phyloP scores from a whole-genome alignment of 495 filamentous ascomycete genomes.

The Haplographium delicatum region DNA sequence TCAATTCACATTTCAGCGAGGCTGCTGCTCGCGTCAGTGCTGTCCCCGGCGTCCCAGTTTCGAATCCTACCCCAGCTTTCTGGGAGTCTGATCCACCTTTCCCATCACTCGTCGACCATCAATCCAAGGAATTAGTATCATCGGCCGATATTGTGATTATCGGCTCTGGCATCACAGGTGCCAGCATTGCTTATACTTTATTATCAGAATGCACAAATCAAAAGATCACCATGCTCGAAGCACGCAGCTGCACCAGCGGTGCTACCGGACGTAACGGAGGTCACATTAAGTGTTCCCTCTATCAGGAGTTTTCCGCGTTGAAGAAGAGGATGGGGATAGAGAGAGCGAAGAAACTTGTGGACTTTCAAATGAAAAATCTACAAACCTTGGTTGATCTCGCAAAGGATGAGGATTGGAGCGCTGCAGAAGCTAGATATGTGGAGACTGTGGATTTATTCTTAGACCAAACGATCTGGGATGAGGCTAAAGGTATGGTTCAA shows the following conservation, averaged over 20 bases:
- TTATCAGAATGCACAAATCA: not conserved
- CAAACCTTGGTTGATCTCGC: not conserved
- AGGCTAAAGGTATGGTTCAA: not conserved
- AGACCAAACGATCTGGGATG: not conserved
- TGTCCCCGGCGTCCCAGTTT: constrained; percentile 35
- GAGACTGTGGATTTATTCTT: constrained; percentile 6
- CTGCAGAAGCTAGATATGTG: constrained; percentile 4
- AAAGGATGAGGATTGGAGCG: not conserved
- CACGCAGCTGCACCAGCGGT: constrained; percentile 45
- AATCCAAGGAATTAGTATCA: constrained; percentile 40
- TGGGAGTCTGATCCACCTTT: constrained; percentile 58
- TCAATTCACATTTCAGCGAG: not conserved
- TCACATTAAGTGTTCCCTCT: constrained; percentile 7
- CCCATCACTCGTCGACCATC: constrained; percentile 44
- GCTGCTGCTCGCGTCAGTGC: not conserved
- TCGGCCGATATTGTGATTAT: constrained; percentile 57
- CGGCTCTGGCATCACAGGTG: constrained; percentile 66
- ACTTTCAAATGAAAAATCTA: not conserved
- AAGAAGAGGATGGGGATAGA: constrained; percentile 5
- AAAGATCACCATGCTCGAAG: constrained; percentile 49
- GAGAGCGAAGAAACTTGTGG: constrained; percentile 2
- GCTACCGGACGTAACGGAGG: constrained; percentile 54
- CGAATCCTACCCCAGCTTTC: constrained; percentile 58
- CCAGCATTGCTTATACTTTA: constrained; percentile 39
- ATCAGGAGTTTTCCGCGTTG: not conserved